Evolutionary conservation across 129 eudicot species (phyloP).

Genomic region (Deinandra increscens): DNA sequence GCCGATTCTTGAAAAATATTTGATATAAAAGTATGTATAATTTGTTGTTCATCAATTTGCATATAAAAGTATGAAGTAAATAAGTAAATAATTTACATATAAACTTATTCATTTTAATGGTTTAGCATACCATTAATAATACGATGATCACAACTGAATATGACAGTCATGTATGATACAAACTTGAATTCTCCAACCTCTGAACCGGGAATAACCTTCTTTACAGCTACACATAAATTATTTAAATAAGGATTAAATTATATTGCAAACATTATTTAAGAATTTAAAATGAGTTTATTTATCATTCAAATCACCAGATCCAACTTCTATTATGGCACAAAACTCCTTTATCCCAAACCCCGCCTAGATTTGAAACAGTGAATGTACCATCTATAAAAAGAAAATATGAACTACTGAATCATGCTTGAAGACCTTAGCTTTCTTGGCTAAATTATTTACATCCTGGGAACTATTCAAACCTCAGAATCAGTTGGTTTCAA

Average conservation of each 20-base stretch:
- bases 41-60: too few species aligned
- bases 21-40: too few species aligned
- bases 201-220: constrained; percentile 72
- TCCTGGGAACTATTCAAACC: constrained; percentile 43
- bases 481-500: constrained; percentile 89
- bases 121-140: constrained; percentile 96
- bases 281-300: background rate
- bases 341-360: constrained; percentile 86
- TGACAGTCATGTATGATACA: constrained; percentile 81
- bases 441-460: background rate
- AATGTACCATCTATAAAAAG: constrained; percentile 59
- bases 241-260: background rate
- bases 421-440: background rate
- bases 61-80: too few species aligned
- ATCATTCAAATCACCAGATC: constrained; percentile 70
- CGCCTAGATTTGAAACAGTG: constrained; percentile 80
- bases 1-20: too few species aligned
- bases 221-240: constrained; percentile 66
- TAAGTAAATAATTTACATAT: too few species aligned
- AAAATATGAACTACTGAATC: background rate
- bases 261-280: background rate
- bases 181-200: constrained; percentile 56
- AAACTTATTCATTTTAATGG: too few species aligned
- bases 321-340: constrained; percentile 93
- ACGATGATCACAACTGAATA: constrained; percentile 98